Conservation (phyloP, 2,329 filamentous ascomycete genomes). For the Cladosporium sphaerospermum region DNA sequence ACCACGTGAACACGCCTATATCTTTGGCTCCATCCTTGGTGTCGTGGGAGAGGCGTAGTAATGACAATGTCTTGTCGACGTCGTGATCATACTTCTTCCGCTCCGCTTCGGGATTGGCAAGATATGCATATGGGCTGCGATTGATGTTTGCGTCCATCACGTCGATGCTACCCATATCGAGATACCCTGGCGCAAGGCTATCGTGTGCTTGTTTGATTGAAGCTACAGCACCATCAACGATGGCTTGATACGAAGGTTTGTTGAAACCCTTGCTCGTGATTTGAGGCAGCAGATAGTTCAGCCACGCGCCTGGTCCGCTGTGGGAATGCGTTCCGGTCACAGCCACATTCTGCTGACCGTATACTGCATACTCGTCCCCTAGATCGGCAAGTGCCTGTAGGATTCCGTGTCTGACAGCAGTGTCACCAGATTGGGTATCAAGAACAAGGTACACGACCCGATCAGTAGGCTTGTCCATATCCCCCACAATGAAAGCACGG, state of each 20-base stretch:
- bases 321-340: slow-evolving; percentile 92
- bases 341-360: slow-evolving; percentile 74
- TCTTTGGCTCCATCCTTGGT: slow-evolving; percentile 68
- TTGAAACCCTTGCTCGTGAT: slow-evolving; percentile 83
- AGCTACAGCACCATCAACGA: slow-evolving; percentile 76
- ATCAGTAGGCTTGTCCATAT: slow-evolving; percentile 58
- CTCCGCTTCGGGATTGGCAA: slow-evolving; percentile 75
- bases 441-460: slow-evolving; percentile 83
- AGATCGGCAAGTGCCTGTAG: slow-evolving; percentile 64
- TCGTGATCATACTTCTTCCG: slow-evolving; percentile 60
- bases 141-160: slow-evolving; percentile 78
- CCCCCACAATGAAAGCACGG: slow-evolving; percentile 79
- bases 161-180: slow-evolving; percentile 64
- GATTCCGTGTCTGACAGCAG: slow-evolving; percentile 81
- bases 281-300: slow-evolving; percentile 90
- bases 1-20: slow-evolving; percentile 81
- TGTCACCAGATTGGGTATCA: slow-evolving; percentile 83
- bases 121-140: slow-evolving; percentile 79
- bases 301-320: slow-evolving; percentile 83
- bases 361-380: slow-evolving; percentile 66
- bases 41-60: slow-evolving; percentile 63
- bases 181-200: slow-evolving; percentile 60
- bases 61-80: slow-evolving; percentile 71
- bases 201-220: slow-evolving; percentile 79
- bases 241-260: slow-evolving; percentile 78